Evolutionary conservation across 352 stramenopile species (phyloP), one percentile per base, ranked within the genome.

Genomic region (Blastocystis sp.): DNA sequence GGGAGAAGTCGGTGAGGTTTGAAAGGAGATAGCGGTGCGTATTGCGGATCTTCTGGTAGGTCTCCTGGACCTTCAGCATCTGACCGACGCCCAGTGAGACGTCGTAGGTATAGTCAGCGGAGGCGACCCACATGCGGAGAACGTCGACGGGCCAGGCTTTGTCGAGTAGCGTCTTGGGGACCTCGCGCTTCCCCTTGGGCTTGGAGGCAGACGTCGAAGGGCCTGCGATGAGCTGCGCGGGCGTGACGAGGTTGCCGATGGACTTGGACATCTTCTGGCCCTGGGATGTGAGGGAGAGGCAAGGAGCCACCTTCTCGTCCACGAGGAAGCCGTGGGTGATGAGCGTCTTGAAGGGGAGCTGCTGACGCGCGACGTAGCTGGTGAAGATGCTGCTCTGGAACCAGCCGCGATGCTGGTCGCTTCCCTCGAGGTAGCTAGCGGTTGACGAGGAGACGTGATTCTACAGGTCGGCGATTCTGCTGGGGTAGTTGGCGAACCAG

Each of bases 221-320:
- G 90, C 90, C 95, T 75, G 98, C 92, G 86, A 99, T 98, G 42
- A 98, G 94, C 76, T 96, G 89, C 27, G 91, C 87, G 4, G 95
- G 95, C 85, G 96, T 92, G 56, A 98, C 90, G 2, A 96, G 95
- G 87, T 98, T 98, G 64, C 96, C 96, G 0, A 98, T 88, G 36
- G 93, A 97, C 88, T 99, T 99, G 44, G 93, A 97, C 95, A 98
- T 98, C 90, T 99, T 99, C 84, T 91, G 93, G 21, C 94, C 96
- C 53, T 97, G 94, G 9, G 53, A 18, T 7, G 6, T 36, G 56
- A 27, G 9, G 8, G 14, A 8, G 14, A 16, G 14, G 36, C 27
- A 21, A 8, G 38, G 6, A 56, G 27, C 32, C n/a, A 78, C 67
- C 51, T 78, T 78, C 79, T 98, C 95, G 87, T 99, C 96, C n/a